Conservation (phyloP, 805 yeast genomes). For the Starmerella bacillaris region DNA sequence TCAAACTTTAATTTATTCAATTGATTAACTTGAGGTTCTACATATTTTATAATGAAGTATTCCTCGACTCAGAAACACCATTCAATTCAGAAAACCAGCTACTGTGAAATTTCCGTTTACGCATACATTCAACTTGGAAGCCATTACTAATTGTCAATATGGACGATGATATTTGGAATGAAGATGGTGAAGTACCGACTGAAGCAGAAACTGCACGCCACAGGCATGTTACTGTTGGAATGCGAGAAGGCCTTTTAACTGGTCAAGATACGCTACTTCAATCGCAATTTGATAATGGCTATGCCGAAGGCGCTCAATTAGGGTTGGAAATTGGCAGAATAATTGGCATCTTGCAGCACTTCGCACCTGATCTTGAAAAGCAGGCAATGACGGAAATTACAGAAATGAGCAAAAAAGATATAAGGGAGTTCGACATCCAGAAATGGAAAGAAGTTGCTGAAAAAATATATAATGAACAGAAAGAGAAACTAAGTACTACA, state of each 20-base stretch:
- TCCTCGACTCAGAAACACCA: no score
- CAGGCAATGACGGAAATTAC: slow-evolving; percentile 30
- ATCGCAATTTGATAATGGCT: slow-evolving; percentile 65
- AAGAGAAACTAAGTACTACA: neutral
- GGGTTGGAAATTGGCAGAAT: slow-evolving; percentile 52
- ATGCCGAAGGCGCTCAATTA: slow-evolving; percentile 51
- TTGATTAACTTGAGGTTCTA: no score
- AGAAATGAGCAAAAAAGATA: neutral
- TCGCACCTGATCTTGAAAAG: slow-evolving; percentile 20
- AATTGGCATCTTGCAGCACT: slow-evolving; percentile 35
- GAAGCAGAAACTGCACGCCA: slow-evolving; percentile 23
- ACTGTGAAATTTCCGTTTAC: no score
- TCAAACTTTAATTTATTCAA: no score
- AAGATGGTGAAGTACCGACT: slow-evolving; percentile 14
- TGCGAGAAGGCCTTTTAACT: slow-evolving; percentile 55
- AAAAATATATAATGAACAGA: neutral
- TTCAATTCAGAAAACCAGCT: no score
- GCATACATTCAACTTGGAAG: no score
- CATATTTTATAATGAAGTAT: no score
- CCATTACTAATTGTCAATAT: no score
- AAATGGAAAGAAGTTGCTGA: neutral
- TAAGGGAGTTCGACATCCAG: neutral
- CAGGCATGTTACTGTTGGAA: slow-evolving; percentile 62
- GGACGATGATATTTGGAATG: slow-evolving; percentile 15
- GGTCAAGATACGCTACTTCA: slow-evolving; percentile 59